Evolutionary conservation across 495 filamentous ascomycete species (phyloP), one percentile per base, ranked within the genome.

Genomic region (Penicillium argentinense): DNA sequence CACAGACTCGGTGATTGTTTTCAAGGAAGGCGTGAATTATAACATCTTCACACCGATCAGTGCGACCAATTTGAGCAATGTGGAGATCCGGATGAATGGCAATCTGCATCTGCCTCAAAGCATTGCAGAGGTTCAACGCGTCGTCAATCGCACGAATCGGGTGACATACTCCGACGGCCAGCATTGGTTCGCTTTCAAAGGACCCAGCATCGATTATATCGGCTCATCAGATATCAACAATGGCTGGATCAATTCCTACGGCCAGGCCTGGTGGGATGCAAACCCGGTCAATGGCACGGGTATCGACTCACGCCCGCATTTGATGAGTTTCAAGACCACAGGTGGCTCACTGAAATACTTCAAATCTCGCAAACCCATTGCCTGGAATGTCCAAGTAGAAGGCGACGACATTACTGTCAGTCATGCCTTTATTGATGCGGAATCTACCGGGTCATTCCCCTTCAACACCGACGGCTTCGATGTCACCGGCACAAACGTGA

Each of bases 401-500:
- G 71, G 71, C 23, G 39, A 56, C 13, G 56, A 73, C 37, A 67
- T 73, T 27, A 51, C 52, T 4, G 63, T 75, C 28, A 56, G 37
- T 28, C 59, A 71, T 34, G 60, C 65, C 39, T 62, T 72, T 30
- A 65, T 73, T 23, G 70, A 75, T 45, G 69, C 70, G n/a, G 52
- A 54, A 25, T 71, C 66, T 13, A 67, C 62, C 0, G 59, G 58
- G 30, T 54, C 57, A 9, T 73, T 75, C 48, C 68, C 67, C 3
- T 75, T 73, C 60, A 74, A 74, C 47, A 74, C 71, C 2, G 66
- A 72, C 36, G 68, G 63, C 13, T 73, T 73, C 36, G 70, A 68
- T 45, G 65, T 73, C 8, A 59, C 56, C 2, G 70, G 54, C 6
- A 63, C 62, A 25, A 62, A 70, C 28, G 56, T 73, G 24, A 50